Evolutionary conservation across 1,284 basidiomycete species (phyloP), one percentile per base, ranked within the genome.

Genomic region (Puccinia horiana): DNA sequence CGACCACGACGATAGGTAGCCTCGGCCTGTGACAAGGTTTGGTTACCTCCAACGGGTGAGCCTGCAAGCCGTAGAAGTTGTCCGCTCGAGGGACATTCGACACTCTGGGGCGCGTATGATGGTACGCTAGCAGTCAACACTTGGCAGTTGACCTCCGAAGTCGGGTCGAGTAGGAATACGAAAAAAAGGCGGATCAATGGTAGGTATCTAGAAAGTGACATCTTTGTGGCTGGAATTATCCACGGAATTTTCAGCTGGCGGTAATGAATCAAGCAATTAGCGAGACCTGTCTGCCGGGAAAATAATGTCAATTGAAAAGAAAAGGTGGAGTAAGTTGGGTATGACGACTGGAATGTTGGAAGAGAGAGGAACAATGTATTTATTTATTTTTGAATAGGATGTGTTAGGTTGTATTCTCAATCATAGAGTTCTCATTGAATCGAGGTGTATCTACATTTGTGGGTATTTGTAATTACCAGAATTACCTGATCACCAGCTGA

Each of bases 81-180:
- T 18, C 35, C 26, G 40, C 26, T 29, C n/a, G 35, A 2, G 1
- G 77, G 77, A 79, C 77, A 79, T 42, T 69, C 49, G 56, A 56
- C 40, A 26, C 29, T 65, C 18, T 52, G 18, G 35, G 77, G 77
- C 1, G 77, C 77, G 52, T 79, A 79, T 23, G 77, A 79, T 23
- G 77, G 58, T 23, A 70, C 16, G 29, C 42, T 52, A 16, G 69
- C 69, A 49, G 69, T 70, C 42, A 70, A 16, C 3, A 49, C 42
- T 49, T 70, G 69, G 29, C 42, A 47, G 42, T 2, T 32, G 20
- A 49, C 69, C 20, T 65, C 9, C 18, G 35, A 35, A 35, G 3
- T 16, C 20, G 40, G 20, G 35, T n/a, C 16, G 20, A 65, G 35
- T 2, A 65, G 63, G 40, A 18, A 65, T 20, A 65, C 0, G 11